Conservation (phyloP, 257 asterid genomes). For the Penstemon newberryi region DNA sequence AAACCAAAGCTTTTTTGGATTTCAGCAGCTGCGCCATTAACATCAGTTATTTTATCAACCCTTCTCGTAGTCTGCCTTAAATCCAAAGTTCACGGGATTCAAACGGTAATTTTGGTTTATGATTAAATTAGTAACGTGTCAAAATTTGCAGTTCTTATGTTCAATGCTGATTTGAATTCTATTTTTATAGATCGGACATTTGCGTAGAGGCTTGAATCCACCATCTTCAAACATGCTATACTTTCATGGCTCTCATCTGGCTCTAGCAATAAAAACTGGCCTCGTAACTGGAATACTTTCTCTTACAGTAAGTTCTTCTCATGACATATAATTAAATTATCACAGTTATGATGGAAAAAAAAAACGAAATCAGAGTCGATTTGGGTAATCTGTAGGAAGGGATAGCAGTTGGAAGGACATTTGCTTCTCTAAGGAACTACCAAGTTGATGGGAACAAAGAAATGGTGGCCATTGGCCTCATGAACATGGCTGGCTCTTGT, state of each 20-base stretch:
- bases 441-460: slow-evolving; percentile 98
- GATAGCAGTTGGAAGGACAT: slow-evolving; percentile 94
- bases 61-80: slow-evolving; percentile 55
- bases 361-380: not conserved
- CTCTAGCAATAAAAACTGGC: slow-evolving; percentile 80
- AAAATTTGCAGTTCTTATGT: not conserved
- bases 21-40: slow-evolving; percentile 74
- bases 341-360: too few relatives aligned
- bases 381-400: slow-evolving; percentile 66
- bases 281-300: slow-evolving; percentile 82
- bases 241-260: slow-evolving; percentile 59
- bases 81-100: slow-evolving; percentile 55
- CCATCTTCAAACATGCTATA: slow-evolving; percentile 78
- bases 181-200: slow-evolving; percentile 68
- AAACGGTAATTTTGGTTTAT: slow-evolving; percentile 47
- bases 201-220: slow-evolving; percentile 87
- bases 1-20: slow-evolving; percentile 78
- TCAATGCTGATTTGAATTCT: not conserved
- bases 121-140: not conserved
- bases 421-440: slow-evolving; percentile 78
- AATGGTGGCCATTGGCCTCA: slow-evolving; percentile 97
- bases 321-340: not conserved
- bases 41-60: slow-evolving; percentile 79
- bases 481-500: slow-evolving; percentile 98
- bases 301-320: slow-evolving; percentile 61